phyloP scores from a whole-genome alignment of 2,329 filamentous ascomycete genomes.

The Phaeoacremonium minimum region DNA sequence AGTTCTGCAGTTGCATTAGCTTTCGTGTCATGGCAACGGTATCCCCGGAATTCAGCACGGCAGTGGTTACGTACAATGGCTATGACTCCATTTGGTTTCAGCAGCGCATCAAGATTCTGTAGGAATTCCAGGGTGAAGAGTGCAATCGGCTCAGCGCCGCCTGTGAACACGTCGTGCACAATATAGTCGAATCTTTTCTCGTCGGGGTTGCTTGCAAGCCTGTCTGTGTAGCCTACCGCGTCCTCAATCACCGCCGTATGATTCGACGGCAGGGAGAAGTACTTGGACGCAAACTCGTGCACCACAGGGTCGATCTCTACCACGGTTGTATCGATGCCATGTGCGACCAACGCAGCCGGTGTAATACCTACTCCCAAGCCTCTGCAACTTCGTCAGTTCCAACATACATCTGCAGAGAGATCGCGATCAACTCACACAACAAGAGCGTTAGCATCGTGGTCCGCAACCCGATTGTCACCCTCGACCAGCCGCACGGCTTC shows the following conservation, averaged over 20 bases:
- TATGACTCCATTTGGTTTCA: slow-evolving; percentile 76
- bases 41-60: too few species aligned
- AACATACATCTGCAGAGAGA: slow-evolving; percentile 5
- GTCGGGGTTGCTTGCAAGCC: slow-evolving; percentile 33
- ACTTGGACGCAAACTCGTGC: slow-evolving; percentile 74
- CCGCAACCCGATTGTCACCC: slow-evolving; percentile 44
- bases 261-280: slow-evolving; percentile 75
- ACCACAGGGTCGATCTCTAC: slow-evolving; percentile 93
- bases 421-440: slow-evolving; percentile 63
- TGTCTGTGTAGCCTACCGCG: slow-evolving; percentile 65
- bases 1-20: slow-evolving; percentile 59
- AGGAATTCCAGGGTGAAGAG: slow-evolving; percentile 89
- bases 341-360: slow-evolving; percentile 77
- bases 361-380: slow-evolving; percentile 92
- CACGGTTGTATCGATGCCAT: slow-evolving; percentile 88
- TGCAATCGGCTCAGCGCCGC: slow-evolving; percentile 82
- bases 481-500: slow-evolving; percentile 85
- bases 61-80: slow-evolving; percentile 74
- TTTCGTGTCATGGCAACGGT: background rate
- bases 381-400: slow-evolving; percentile 34
- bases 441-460: slow-evolving; percentile 71
- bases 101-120: slow-evolving; percentile 60
- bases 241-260: slow-evolving; percentile 80
- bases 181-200: slow-evolving; percentile 76
- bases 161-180: slow-evolving; percentile 96